These are phyloP conservation scores for Fusarium clavum DNA, from an alignment of 2,329 filamentous ascomycete genomes.

Conservation along the genomic window DNA sequence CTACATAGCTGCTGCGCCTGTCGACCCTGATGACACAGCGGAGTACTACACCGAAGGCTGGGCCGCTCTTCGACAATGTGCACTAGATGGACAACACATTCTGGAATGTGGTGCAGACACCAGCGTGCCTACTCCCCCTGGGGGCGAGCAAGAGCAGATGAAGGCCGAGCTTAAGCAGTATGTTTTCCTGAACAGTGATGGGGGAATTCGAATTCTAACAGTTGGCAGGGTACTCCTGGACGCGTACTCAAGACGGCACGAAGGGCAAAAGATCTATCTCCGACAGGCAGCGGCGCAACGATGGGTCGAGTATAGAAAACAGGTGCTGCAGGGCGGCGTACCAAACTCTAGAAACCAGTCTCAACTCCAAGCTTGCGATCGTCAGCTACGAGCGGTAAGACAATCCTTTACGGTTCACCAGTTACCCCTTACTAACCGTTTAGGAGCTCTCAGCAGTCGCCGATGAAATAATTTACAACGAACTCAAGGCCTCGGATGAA, in stretches of 20 bases:
- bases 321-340: slow-evolving; percentile 64
- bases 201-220: slow-evolving; percentile 13
- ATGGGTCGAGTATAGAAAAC: slow-evolving; percentile 67
- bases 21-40: slow-evolving; percentile 64
- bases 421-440: not conserved
- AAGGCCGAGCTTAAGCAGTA: slow-evolving; percentile 74
- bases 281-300: slow-evolving; percentile 69
- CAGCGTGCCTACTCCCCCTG: slow-evolving; percentile 63
- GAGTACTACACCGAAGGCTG: slow-evolving; percentile 75
- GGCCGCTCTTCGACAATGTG: slow-evolving; percentile 71
- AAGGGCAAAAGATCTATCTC: slow-evolving; percentile 73
- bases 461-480: slow-evolving; percentile 68
- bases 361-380: slow-evolving; percentile 65
- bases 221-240: slow-evolving; percentile 66
- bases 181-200: slow-evolving; percentile 39
- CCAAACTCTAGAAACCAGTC: slow-evolving; percentile 60
- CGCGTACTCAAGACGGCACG: slow-evolving; percentile 70
- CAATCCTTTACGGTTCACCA: not conserved
- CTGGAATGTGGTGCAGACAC: slow-evolving; percentile 73
- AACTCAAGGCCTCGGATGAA: slow-evolving; percentile 65
- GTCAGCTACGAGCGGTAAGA: slow-evolving; percentile 68
- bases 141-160: slow-evolving; percentile 68
- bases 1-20: slow-evolving; percentile 68
- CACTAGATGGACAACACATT: slow-evolving; percentile 72
- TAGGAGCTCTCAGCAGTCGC: slow-evolving; percentile 68